Base-by-base conservation (phyloP, 345 rosid genomes). In the Eucalyptus urophylla region DNA sequence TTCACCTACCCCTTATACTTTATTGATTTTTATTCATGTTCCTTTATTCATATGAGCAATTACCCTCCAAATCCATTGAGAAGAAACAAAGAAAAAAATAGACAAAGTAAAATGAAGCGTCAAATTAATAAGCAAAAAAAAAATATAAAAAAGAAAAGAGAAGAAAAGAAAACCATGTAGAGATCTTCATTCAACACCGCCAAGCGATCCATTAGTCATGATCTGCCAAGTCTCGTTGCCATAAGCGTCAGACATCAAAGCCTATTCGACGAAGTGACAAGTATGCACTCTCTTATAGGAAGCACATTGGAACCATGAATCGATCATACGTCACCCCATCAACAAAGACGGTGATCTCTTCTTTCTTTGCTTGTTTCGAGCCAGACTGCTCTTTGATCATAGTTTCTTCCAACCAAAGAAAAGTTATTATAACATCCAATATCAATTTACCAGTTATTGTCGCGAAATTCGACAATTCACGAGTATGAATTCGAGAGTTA, bases 381-480 rank as follows among this genome's bases (percentile, higher is more conserved):
- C n/a, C 67, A 25, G 2, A 25, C 14, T 25, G 15, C 67, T 60
- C 67, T 25, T 58, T 25, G 67, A 58, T 58, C n/a, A 25, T 24
- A 60, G n/a, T 60, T 60, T 24, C 67, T 60, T 60, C 14, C 29
- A 7, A 60, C 12, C 27, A 10, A 56, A 56, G 62, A 56, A 56
- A 56, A 22, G 27, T 19, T 53, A 8, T 24, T 2, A 24, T 24
- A 24, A 56, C 62, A 24, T 24, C 62, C 27, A 9, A 56, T 10
- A 56, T 56, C 13, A 24, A 56, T 56, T 22, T 56, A 10, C 3
- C 0, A 3, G 6, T 56, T 56, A 56, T 13, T 1, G 0, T 24
- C 0, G 3, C 1, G 0, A 56, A 56, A 24, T 56, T 56, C 3
- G 13, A 56, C 29, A 22, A 56, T 56, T 22, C 3, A 56, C 0